Conservation (phyloP, 305 asterid species). For the Fraxinus velutina region DNA sequence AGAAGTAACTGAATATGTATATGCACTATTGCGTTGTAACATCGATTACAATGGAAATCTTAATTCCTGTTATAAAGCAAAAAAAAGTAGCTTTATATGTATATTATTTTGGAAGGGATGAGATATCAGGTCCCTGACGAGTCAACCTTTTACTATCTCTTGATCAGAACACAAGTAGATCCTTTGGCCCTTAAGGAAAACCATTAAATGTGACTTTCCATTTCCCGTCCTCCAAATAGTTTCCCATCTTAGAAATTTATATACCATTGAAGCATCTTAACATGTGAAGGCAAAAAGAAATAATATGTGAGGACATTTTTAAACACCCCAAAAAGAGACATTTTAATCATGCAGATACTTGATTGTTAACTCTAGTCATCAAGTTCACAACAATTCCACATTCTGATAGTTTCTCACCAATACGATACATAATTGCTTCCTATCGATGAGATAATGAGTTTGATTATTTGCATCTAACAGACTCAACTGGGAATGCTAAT, state of each 20-base stretch:
- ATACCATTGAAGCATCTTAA: not conserved
- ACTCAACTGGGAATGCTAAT: not conserved
- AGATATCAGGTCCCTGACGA: not conserved
- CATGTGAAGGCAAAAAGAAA: not conserved
- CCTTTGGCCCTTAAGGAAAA: not conserved
- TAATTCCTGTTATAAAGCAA: not conserved
- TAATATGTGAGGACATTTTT: not conserved
- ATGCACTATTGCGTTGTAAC: not conserved
- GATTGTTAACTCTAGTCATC: not conserved
- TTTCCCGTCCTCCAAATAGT: not conserved
- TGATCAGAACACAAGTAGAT: not conserved
- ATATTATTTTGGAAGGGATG: not conserved
- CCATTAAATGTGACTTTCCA: not conserved
- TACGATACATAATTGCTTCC: not conserved
- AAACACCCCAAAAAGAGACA: not conserved
- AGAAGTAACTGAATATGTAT: not conserved
- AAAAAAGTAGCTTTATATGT: not conserved
- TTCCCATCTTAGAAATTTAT: not conserved
- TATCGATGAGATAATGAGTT: not conserved
- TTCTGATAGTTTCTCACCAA: not conserved
- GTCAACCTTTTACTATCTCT: not conserved
- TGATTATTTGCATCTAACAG: not conserved
- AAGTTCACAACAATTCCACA: not conserved
- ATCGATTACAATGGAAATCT: not conserved
- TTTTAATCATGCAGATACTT: not conserved